Conservation (phyloP, 345 rosid genomes). For the Gossypium raimondii region DNA sequence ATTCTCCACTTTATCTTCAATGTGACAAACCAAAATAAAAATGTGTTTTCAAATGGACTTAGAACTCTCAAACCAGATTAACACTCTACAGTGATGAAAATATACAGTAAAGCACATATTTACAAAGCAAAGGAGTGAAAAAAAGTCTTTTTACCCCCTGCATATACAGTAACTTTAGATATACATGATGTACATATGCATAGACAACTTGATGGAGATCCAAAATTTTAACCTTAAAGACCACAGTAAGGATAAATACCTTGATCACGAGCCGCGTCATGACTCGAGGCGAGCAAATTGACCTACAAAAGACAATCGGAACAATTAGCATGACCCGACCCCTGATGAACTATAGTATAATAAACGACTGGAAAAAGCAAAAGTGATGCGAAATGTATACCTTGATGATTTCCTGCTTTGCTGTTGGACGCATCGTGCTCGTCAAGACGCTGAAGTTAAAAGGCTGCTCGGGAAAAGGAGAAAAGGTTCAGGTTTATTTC, state of each 20-base stretch:
- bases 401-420: conserved; percentile 47
- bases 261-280: conserved; percentile 15
- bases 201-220: not conserved
- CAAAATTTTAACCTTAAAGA: conserved; percentile 34
- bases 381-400: conserved; percentile 19
- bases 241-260: conserved; percentile 20
- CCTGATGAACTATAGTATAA: not conserved
- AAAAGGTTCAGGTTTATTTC: no score
- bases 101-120: not conserved
- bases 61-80: not conserved
- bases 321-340: not conserved
- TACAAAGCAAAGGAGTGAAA: not conserved
- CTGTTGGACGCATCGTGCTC: conserved; percentile 24
- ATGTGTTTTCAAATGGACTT: not conserved
- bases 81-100: not conserved
- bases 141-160: not conserved
- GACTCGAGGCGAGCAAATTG: conserved; percentile 39
- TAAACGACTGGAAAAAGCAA: not conserved
- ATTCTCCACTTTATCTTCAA: not conserved
- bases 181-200: not conserved
- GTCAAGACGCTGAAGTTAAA: conserved; percentile 50
- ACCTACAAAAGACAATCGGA: conserved; percentile 28
- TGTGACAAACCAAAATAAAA: not conserved
- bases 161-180: not conserved
- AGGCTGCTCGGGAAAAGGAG: conserved; percentile 26